phyloP scores from a whole-genome alignment of 2,329 filamentous ascomycete genomes.

The Penicillium sp. region DNA sequence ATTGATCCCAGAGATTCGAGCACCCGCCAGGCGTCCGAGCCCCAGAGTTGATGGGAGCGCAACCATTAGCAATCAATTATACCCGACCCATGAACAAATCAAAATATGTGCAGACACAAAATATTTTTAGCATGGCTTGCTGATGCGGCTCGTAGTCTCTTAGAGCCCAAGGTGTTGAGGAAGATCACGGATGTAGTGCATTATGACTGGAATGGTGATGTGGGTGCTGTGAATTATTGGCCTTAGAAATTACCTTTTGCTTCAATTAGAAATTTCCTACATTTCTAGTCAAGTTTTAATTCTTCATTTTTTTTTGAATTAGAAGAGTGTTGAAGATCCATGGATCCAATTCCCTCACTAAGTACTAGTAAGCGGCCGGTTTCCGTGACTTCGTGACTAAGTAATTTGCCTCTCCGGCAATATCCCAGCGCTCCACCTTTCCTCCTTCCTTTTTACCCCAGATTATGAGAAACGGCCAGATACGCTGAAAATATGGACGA shows the following conservation, averaged over 20 bases:
- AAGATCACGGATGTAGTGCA: slow-evolving; percentile 30
- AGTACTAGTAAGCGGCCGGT: background rate
- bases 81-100: slow-evolving; percentile 23
- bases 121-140: slow-evolving; percentile 55
- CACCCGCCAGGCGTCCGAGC: slow-evolving; percentile 23
- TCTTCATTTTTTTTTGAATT: background rate
- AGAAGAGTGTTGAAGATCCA: background rate
- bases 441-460: slow-evolving; percentile 15
- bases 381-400: slow-evolving; percentile 19
- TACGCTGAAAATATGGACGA: slow-evolving; percentile 20
- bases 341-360: slow-evolving; percentile 2
- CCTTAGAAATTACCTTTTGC: slow-evolving; percentile 14
- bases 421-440: slow-evolving; percentile 8
- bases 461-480: slow-evolving; percentile 1
- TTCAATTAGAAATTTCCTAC: background rate
- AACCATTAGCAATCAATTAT: slow-evolving; percentile 15
- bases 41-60: slow-evolving; percentile 12
- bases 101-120: slow-evolving; percentile 44
- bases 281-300: no score
- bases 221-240: slow-evolving; percentile 27
- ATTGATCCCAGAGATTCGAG: slow-evolving; percentile 13
- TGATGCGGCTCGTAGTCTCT: slow-evolving; percentile 20
- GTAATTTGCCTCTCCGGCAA: slow-evolving; percentile 3
- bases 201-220: slow-evolving; percentile 25
- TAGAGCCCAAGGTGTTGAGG: slow-evolving; percentile 22